Base-by-base conservation (phyloP, 176 grass and related monocot genomes). In the Triticum timopheevii region DNA sequence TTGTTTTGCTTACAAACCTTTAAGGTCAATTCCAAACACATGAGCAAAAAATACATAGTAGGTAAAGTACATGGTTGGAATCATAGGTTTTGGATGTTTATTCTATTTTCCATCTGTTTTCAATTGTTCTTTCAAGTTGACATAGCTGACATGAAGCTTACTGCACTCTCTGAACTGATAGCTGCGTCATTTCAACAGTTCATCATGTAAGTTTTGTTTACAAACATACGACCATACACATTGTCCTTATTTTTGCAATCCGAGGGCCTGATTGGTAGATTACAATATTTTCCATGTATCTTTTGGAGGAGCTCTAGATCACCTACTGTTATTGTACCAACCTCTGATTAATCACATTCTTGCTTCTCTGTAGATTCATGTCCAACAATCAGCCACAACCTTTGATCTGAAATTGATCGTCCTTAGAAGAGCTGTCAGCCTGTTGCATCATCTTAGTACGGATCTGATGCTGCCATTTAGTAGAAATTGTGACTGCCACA, bases 281-380 rank as follows among this genome's bases (percentile, higher is more conserved):
- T 36, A 80, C 36, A 50, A 30, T 40, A 12, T 87, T 54, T 9
- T 67, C 40, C 78, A 49, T 81, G 25, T 64, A 7, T 75, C 16
- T 36, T 73, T 6, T 35, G 34, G 34, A 36, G 35, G 35, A 35
- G 34, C 7, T 76, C 15, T 44, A 52, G 25, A 52, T 76, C 73
- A 52, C 44, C 44, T 30, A 1, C 15, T 0, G 24, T 52, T 52
- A 76, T 28, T 76, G 50, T 7, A 49, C 30, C 15, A 30, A 54
- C 69, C 17, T 75, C 30, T 27, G 9, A 24, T 30, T 45, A 27
- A 27, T 4, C 47, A 50, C 1, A 52, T 52, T 52, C 49, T 6
- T 17, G 49, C 49, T 83, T 73, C 23, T 23, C 17, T 35, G n/a
- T 59, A 61, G 44, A 77, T 84, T 78, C 64, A 25, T 84, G n/a